These are phyloP conservation scores for Lactifluus subvellereus DNA, from an alignment of 768 basidiomycete species.

Conservation along the genomic window DNA sequence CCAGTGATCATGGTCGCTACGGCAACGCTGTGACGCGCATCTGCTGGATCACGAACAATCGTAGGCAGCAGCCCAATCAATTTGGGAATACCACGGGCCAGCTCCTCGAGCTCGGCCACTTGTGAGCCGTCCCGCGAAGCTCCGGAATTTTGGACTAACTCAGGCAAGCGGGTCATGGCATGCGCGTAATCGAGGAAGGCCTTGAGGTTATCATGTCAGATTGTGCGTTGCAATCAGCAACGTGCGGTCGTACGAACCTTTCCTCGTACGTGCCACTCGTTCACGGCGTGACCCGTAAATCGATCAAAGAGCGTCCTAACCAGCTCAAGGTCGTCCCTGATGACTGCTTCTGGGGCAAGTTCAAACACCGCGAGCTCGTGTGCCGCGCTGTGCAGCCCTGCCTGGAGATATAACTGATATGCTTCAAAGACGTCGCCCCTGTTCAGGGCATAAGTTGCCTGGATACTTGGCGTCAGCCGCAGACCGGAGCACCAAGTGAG, in stretches of 20 bases:
- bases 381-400: conserved; percentile 64
- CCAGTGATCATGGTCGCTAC: conserved; percentile 65
- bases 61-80: conserved; percentile 66
- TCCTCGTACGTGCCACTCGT: conserved; percentile 78
- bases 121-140: conserved; percentile 33
- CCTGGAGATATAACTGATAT: conserved; percentile 69
- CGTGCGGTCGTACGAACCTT: conserved; percentile 41
- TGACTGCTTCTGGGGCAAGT: conserved; percentile 81
- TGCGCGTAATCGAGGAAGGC: conserved; percentile 67
- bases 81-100: conserved; percentile 54
- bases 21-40: conserved; percentile 64
- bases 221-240: not conserved
- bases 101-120: conserved; percentile 55
- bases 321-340: conserved; percentile 51
- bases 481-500: not conserved
- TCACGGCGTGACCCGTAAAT: conserved; percentile 54
- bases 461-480: conserved; percentile 12
- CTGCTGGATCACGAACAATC: conserved; percentile 49
- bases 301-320: conserved; percentile 62
- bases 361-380: conserved; percentile 83
- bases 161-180: conserved; percentile 54
- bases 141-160: conserved; percentile 36
- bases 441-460: conserved; percentile 66
- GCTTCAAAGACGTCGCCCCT: conserved; percentile 61
- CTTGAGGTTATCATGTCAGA: conserved; percentile 33